These are phyloP conservation scores for Pyricularia sp. DNA, from an alignment of 2,329 filamentous ascomycete species.

Conservation along the genomic window DNA sequence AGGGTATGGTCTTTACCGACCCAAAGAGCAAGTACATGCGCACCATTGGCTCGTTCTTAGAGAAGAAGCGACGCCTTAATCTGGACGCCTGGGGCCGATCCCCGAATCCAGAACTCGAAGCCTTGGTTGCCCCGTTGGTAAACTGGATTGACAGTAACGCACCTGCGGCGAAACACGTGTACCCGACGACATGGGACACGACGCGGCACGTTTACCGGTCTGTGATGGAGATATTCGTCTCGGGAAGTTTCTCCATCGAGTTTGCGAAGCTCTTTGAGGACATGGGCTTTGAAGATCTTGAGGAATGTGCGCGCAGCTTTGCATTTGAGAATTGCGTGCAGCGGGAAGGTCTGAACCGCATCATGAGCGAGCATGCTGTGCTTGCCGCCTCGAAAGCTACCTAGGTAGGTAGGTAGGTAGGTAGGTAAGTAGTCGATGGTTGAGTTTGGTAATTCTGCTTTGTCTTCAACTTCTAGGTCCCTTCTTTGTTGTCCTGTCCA, in stretches of 20 bases:
- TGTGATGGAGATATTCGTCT: constrained; percentile 20
- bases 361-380: constrained; percentile 6
- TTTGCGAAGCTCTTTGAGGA: constrained; percentile 6
- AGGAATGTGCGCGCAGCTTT: constrained; percentile 8
- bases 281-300: constrained; percentile 7
- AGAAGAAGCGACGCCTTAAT: constrained; percentile 43
- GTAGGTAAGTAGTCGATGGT: neutral
- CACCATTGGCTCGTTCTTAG: constrained; percentile 39
- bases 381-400: neutral
- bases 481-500: neutral
- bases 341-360: constrained; percentile 6
- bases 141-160: constrained; percentile 16
- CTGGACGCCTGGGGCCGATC: constrained; percentile 45
- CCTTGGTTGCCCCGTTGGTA: constrained; percentile 13
- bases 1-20: constrained; percentile 43
- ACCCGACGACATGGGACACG: constrained; percentile 16
- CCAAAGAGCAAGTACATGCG: constrained; percentile 38
- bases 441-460: neutral
- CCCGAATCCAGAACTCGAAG: constrained; percentile 26
- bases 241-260: constrained; percentile 27
- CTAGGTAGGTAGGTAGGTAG: too few relatives aligned
- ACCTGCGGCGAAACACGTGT: constrained; percentile 12
- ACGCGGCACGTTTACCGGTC: constrained; percentile 16
- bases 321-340: constrained; percentile 8
- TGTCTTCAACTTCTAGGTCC: neutral